Percentiles rank a stretch among this genome's conserved stretches.
phyloP scores from a whole-genome alignment of 192 early-diverging fungal species.

The Coemansia sp. region DNA sequence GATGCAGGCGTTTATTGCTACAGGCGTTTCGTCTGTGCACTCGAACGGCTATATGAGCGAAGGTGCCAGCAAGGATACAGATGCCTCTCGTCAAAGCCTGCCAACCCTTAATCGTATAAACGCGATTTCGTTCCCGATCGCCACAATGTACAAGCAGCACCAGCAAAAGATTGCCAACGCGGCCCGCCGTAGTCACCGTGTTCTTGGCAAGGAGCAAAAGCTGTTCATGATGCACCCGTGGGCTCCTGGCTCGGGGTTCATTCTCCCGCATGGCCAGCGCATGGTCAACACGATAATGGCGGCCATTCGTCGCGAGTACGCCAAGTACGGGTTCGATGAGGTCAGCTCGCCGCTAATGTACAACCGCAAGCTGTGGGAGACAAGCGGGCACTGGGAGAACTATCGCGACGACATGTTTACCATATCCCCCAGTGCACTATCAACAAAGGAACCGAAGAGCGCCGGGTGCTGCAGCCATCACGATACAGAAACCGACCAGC shows the following conservation, averaged over 20 bases:
- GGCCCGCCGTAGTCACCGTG: conserved; percentile 64
- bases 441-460: not conserved
- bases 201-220: conserved; percentile 65
- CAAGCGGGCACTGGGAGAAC: conserved; percentile 93
- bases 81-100: conserved; percentile 33
- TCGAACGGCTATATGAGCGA: conserved; percentile 50
- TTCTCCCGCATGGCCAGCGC: conserved; percentile 75
- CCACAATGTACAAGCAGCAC: conserved; percentile 57
- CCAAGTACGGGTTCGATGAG: conserved; percentile 76
- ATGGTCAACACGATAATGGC: conserved; percentile 76
- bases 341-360: conserved; percentile 91
- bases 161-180: conserved; percentile 55
- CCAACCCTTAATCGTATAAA: conserved; percentile 68
- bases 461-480: conserved; percentile 37
- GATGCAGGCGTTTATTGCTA: conserved; percentile 57
- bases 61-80: not conserved
- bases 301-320: conserved; percentile 75
- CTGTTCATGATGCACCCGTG: conserved; percentile 70
- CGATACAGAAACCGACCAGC: conserved; percentile 37
- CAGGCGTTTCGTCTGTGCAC: conserved; percentile 61
- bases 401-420: conserved; percentile 94
- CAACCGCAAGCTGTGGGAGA: conserved; percentile 92
- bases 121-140: conserved; percentile 67
- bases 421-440: conserved; percentile 19
- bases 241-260: conserved; percentile 72